Evolutionary conservation across 2,329 filamentous ascomycete genomes (phyloP), one percentile per base, ranked within the genome.

Genomic region (Colletotrichum sp.): DNA sequence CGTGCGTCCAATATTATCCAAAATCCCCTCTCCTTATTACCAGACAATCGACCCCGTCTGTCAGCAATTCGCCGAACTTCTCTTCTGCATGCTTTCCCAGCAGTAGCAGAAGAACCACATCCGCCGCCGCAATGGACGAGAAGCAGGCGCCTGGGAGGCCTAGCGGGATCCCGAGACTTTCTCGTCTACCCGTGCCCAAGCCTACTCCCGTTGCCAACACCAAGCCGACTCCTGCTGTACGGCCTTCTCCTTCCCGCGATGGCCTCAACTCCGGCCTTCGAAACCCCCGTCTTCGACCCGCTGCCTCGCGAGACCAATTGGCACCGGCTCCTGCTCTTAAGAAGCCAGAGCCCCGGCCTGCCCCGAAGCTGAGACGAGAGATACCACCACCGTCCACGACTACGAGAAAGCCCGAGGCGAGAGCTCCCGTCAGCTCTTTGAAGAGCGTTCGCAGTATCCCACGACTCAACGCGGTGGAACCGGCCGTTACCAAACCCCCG

Each of bases 201-300:
- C 80, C 83, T 15, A 74, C 79, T 18, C 82, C 60, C 6, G 26
- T 30, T 1, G 26, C 72, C 3, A 26, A 52, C 21, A 60, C 72
- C 3, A 26, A 60, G 28, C 57, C 82, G 2, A 67, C 82, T 5
- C 81, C 83, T 12, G 71, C 78, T 16, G 72, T 84, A 73, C 82
- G 83, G 6, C 76, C 81, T 21, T 77, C 79, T 5, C 78, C 82
- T 6, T 83, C 84, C 1, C 78, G 80, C 43, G 82, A 84, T 34
- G 81, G 79, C 52, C 72, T 83, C 43, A 73, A 65, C 24, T 69
- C 79, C 16, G 61, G 74, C 5, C 43, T 76, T 34, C 30, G 77
- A n/a, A 71, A 34, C 75, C 84, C 30, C 80, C 85, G n/a, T 69
- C 84, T 61, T 87, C 88, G 5, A 84, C 74, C 86, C 83, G 75